Conservation (phyloP, 2,329 filamentous ascomycete species). For the Sarocladium strictum region DNA sequence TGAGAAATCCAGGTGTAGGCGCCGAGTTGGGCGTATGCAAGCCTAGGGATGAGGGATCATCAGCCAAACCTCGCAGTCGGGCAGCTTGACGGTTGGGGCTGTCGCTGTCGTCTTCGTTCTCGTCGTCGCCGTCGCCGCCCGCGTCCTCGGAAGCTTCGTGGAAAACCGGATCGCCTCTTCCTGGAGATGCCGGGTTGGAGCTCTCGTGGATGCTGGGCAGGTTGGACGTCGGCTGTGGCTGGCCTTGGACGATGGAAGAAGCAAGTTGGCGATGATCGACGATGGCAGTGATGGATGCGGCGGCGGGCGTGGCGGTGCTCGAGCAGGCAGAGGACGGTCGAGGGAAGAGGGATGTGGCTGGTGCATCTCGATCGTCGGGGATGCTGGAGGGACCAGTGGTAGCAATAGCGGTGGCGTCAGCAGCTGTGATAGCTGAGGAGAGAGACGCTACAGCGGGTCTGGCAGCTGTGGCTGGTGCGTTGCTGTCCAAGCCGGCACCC, state of each 20-base stretch:
- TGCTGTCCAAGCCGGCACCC: background rate
- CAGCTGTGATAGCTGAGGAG: background rate
- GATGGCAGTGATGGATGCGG: background rate
- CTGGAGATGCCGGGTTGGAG: conserved; percentile 1
- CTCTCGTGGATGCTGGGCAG: conserved; percentile 7
- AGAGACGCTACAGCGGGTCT: background rate
- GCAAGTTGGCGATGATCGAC: conserved; percentile 8
- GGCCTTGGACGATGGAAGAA: conserved; percentile 6
- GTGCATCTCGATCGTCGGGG: background rate
- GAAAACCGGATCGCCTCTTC: background rate
- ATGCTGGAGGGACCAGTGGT: too few species aligned
- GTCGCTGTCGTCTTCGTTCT: conserved; percentile 6
- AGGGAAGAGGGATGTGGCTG: conserved; percentile 1
- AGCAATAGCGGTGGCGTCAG: background rate
- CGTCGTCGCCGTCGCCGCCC: conserved; percentile 2
- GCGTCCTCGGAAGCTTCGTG: conserved; percentile 4
- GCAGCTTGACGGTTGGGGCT: background rate
- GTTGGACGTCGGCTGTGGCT: conserved; percentile 3
- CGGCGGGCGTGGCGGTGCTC: conserved; percentile 3
- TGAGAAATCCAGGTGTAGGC: background rate
- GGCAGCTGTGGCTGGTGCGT: conserved; percentile 1
- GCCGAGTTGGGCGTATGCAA: background rate
- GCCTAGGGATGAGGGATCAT: background rate
- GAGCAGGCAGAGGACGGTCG: background rate
- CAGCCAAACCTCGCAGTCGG: background rate